Conservation (phyloP, 768 basidiomycete species). For the Russula vinacea region DNA sequence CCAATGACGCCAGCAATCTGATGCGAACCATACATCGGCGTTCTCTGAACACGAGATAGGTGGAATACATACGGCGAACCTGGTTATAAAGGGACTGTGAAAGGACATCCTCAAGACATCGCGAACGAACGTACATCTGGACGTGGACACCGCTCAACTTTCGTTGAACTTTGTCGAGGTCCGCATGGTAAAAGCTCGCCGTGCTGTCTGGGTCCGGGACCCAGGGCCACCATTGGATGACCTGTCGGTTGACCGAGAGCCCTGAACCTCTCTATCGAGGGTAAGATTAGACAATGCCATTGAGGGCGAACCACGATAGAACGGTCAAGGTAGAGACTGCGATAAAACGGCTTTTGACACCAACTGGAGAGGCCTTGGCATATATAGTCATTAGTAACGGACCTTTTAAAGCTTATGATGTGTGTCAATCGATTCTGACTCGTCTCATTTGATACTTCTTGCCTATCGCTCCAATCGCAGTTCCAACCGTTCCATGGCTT, state of each 20-base stretch:
- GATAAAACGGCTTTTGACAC: not conserved
- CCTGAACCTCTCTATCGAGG: not conserved
- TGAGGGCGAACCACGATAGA: not conserved
- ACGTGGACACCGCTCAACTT: constrained; percentile 23
- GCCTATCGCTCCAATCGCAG: no score
- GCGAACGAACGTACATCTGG: constrained; percentile 23
- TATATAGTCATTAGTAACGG: not conserved
- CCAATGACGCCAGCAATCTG: constrained; percentile 36
- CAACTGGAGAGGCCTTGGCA: not conserved
- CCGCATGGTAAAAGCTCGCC: constrained; percentile 19
- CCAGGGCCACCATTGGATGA: not conserved
- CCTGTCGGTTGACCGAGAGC: not conserved
- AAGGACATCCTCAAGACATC: not conserved
- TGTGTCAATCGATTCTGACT: no score
- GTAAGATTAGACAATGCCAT: not conserved
- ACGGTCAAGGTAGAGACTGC: not conserved
- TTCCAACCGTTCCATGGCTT: no score
- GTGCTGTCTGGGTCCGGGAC: not conserved
- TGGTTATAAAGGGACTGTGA: constrained; percentile 3
- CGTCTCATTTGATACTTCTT: no score
- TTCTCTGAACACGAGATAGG: not conserved
- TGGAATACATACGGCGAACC: constrained; percentile 24
- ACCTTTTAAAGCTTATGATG: not conserved
- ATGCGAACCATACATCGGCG: not conserved
- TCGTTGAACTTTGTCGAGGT: constrained; percentile 25